These are phyloP conservation scores for Penicillium bialowiezense DNA, from an alignment of 495 filamentous ascomycete genomes.

Conservation along the genomic window DNA sequence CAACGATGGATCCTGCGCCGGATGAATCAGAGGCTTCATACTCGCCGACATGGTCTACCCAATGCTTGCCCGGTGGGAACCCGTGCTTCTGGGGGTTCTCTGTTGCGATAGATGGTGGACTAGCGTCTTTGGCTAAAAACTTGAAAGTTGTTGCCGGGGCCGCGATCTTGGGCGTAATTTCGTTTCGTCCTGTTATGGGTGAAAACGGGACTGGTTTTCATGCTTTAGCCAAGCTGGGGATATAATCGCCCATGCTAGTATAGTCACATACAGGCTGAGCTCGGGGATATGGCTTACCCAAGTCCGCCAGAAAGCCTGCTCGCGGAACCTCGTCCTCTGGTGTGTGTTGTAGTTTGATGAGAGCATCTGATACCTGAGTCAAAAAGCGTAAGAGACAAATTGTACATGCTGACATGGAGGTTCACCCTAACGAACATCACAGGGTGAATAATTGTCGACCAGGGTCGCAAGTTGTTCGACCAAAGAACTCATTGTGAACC, in stretches of 20 bases:
- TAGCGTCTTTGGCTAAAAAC: conserved; percentile 50
- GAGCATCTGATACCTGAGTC: conserved; percentile 59
- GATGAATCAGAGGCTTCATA: conserved; percentile 23
- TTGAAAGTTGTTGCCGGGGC: conserved; percentile 63
- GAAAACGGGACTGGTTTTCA: conserved; percentile 29
- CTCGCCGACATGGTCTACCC: conserved; percentile 50
- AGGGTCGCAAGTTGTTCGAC: conserved; percentile 34
- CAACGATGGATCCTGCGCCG: conserved; percentile 49
- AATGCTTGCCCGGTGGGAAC: conserved; percentile 50
- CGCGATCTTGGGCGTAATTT: conserved; percentile 39
- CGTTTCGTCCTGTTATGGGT: conserved; percentile 30
- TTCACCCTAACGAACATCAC: conserved; percentile 37
- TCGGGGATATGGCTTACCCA: conserved; percentile 39
- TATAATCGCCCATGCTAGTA: background rate
- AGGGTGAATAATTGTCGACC: conserved; percentile 41
- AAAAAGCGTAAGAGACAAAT: background rate
- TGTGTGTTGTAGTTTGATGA: conserved; percentile 56
- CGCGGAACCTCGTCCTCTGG: conserved; percentile 30
- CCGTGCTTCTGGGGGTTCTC: conserved; percentile 27
- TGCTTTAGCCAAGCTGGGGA: background rate
- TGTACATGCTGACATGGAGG: background rate
- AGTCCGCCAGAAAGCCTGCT: conserved; percentile 61
- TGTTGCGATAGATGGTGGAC: conserved; percentile 20
- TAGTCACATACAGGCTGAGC: background rate
- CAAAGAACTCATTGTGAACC: conserved; percentile 29